Evolutionary conservation across 2,329 filamentous ascomycete genomes (phyloP), one percentile per base, ranked within the genome.

Genomic region (Chrysoporthe austroafricana): DNA sequence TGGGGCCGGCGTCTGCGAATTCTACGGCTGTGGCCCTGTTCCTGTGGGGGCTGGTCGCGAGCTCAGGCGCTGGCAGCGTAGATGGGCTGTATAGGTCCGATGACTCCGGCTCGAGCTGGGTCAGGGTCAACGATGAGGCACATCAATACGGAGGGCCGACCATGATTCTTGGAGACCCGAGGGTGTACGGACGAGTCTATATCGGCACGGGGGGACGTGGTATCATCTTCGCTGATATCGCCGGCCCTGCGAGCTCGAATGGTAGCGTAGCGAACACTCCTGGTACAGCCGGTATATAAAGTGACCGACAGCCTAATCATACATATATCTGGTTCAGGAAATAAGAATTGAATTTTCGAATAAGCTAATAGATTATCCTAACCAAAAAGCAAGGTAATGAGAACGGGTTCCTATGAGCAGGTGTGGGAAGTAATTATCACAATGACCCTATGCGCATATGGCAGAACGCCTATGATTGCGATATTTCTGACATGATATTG

Each of bases 111-210:
- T 46, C 21, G 13, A 54, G 34, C 32, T 66, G 64, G 64, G 57
- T 56, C 14, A 62, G 64, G 11, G 58, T 66, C 58, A 66, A 66
- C 18, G 64, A 66, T 44, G 64, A 43, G 7, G 39, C 44, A 8
- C 64, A 66, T 18, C 64, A 62, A 57, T 66, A 66, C 26, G 64
- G 64, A 6, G 64, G 64, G 7, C 64, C 64, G 4, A 56, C 34
- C 18, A 32, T 66, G 57, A 62, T 66, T 1, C 48, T 66, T 36
- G 64, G 64, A 34, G 64, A 66, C 16, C 64, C 64, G 8, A 52
- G 64, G 16, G 64, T 66, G 8, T 66, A 66, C 14, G 64, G 64
- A 3, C 44, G 64, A 11, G 64, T 66, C 11, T 66, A 57, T 36
- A 62, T 66, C 4, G 64, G 64, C 9, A 66, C 64, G 0, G 26